Evolutionary conservation across 176 grass and related monocot species (phyloP), one percentile per base, ranked within the genome.

Genomic region (Cenchrus purpureus): DNA sequence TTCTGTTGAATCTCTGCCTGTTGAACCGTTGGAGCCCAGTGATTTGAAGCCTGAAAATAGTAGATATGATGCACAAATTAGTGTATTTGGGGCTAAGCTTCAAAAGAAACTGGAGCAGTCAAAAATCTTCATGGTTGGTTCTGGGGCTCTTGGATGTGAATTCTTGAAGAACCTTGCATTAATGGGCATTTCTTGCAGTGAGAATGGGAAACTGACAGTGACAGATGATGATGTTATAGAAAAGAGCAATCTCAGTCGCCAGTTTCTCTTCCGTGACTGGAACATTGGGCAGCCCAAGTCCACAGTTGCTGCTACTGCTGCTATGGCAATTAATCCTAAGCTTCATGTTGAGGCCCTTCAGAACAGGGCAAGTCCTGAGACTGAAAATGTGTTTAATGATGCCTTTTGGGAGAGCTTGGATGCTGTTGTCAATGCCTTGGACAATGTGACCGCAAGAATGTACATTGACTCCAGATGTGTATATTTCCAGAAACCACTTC

Each of bases 171-270:
- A 97, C 87, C 50, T 97, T 65, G 92, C 91, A 12, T 61, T 97
- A 65, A 95, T 97, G 95, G 95, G 95, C 45, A 88, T 97, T 84
- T 97, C 91, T 58, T 97, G 92, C 78, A 82, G 79, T 71, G 52
- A 77, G 42, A 90, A 80, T 76, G 92, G 95, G 55, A 95, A 89
- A 50, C 79, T 97, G 59, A 97, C 85, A 17, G 75, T 95, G 74
- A 97, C 95, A 86, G 95, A 97, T 92, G 95, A 97, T 67, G 92
- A 97, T 89, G 89, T 97, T 20, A 97, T 95, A 88, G 92, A 97
- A 81, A 97, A 93, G 85, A 97, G 95, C 66, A 97, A 97, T 90
- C 92, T 97, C 49, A 97, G 95, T 81, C 95, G 95, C 22, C 95
- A 97, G 64, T 97, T 97, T 86, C 95, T 97, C 67, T 97, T 97